Evolutionary conservation across 78 protist species (phyloP), one percentile per base, ranked within the genome.

Genomic region (Isochrysis galbana): DNA sequence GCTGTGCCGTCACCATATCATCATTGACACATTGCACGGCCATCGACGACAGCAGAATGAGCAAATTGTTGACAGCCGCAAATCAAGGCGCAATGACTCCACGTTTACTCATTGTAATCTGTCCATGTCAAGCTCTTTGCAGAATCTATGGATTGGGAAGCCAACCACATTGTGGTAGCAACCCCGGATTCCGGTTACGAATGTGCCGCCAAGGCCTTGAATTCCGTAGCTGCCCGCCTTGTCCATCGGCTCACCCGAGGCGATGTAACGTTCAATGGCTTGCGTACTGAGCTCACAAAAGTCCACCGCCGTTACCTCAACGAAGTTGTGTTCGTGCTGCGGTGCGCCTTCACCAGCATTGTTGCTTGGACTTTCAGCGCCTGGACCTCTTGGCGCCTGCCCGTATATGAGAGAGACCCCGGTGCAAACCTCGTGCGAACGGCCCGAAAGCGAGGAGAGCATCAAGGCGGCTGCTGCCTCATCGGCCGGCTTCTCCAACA

Each of bases 181-280:
- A 45, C 94, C 94, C 25, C 74, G 51, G 32, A 86, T 69, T 1
- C 80, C 51, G 26, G n/a, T 39, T 14, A 87, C 72, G 38, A 93
- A 87, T 14, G 38, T 14, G 84, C 84, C 84, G 17, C 84, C 84
- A 25, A 29, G 19, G 67, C 44, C 89, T 67, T 92, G 94, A 42
- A 92, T 92, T 21, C 94, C 94, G 84, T 92, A 92, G 3, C 47
- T n/a, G 48, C 94, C 94, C 38, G 95, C 95, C 80, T 93, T 93
- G 84, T 93, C 95, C 51, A 74, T 54, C 70, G 92, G 90, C 46
- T 93, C 95, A 14, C 90, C 90, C 19, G 92, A 38, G 1, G 89
- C 92, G 23, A 93, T 83, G 55, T 88, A 93, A 2, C 67, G 83
- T 14, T 61, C 61, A 42, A 84, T 47, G 11, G 14, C 21, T 10